Conservation (phyloP, 164 flowering plant species). For the Malania oleifera region DNA sequence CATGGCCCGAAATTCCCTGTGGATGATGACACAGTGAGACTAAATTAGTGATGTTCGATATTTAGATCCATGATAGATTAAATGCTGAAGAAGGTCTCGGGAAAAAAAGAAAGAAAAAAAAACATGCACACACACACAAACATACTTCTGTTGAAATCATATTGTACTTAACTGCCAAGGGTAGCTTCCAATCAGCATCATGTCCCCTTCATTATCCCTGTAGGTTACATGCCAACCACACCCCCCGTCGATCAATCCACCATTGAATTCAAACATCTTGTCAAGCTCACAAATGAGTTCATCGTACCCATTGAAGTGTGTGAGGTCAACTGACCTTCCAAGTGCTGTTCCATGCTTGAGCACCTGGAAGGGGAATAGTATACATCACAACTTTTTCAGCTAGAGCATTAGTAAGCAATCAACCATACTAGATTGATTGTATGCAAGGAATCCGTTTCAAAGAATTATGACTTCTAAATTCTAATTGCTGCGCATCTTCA, state of each 20-base stretch:
- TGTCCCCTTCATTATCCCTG: constrained; percentile 41
- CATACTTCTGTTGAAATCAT: no score
- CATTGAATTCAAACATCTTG: constrained; percentile 45
- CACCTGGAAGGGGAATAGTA: constrained; percentile 25
- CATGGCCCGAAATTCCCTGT: constrained; percentile 37
- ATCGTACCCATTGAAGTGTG: constrained; percentile 37
- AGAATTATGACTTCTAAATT: background rate
- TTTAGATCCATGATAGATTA: background rate
- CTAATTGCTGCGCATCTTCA: background rate
- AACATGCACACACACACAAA: no score
- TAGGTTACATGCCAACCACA: constrained; percentile 48
- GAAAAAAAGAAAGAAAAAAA: background rate
- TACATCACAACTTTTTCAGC: background rate
- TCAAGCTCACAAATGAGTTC: constrained; percentile 48
- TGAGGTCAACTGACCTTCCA: constrained; percentile 51
- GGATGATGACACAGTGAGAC: background rate
- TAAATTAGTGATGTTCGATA: background rate
- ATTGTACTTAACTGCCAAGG: constrained; percentile 51
- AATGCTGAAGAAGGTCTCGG: background rate
- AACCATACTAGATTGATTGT: background rate
- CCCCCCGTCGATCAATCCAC: constrained; percentile 33
- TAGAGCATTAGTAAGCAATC: background rate
- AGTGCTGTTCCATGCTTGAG: constrained; percentile 42
- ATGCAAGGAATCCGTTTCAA: background rate
- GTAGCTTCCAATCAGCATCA: constrained; percentile 42